Evolutionary conservation across 2,329 filamentous ascomycete genomes (phyloP), one percentile per base, ranked within the genome.

Genomic region (Fonsecaea nubica): DNA sequence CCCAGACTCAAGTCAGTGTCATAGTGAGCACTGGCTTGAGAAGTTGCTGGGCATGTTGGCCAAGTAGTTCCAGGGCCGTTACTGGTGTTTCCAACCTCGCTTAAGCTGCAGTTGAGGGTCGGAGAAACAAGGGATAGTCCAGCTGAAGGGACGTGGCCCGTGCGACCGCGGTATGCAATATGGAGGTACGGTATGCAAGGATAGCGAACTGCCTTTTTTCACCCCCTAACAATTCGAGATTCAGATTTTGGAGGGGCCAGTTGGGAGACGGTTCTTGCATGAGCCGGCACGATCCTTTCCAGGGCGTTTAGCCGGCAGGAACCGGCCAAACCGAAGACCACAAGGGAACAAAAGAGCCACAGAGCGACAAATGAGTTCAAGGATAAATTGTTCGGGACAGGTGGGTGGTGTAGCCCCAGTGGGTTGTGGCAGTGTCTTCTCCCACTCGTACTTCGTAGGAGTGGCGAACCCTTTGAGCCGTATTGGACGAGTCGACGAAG

Each of bases 51-150:
- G 12, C 21, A 50, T 50, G 9, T 18, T 13, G 45, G 45, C 45
- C 45, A 50, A 21, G 45, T 18, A 50, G 45, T 50, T 50, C 18
- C 18, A 63, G 33, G 21, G n/a, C 38, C 36, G 57, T 25, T 32
- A 15, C 58, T 30, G 50, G 40, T 42, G 21, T 50, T 57, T 62
- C 52, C 65, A 68, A 63, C 66, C 63, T 65, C 62, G 66, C 66
- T 63, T 65, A 36, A 60, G 32, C n/a, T 63, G 66, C 56, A 63
- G 66, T 45, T 35, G 48, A 52, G 58, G 42, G 35, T 45, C 35
- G 30, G 56, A 32, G 36, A 61, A 38, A 32, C n/a, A 42, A 32
- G 21, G 21, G 21, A 30, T 36, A 13, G n/a, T 38, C 53, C 62
- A 35, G 62, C 53, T 53, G 35, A 57, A 50, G 15, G 25, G 32